Conservation (phyloP, 805 yeast species). For the Yamadazyma takamatsuzukensis region DNA sequence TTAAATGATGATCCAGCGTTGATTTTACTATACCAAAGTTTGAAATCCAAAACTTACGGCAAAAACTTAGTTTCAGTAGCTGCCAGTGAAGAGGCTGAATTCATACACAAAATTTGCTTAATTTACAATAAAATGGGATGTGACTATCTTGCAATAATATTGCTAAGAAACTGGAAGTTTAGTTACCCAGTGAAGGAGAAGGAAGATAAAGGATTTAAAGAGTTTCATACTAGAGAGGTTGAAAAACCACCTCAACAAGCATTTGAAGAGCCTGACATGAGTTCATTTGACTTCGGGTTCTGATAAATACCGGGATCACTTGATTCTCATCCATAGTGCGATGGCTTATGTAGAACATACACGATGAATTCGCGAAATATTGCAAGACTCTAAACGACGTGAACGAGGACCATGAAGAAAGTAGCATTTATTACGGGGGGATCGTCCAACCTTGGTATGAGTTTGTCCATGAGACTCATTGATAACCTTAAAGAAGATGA, state of each 20-base stretch:
- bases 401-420: too few relatives aligned
- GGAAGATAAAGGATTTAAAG: slow-evolving; percentile 3
- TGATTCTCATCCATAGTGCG: too few relatives aligned
- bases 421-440: slow-evolving; percentile 43
- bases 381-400: slow-evolving; percentile 13
- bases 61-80: slow-evolving; percentile 50
- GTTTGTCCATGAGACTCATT: slow-evolving; percentile 77
- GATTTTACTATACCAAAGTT: slow-evolving; percentile 56
- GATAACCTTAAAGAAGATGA: slow-evolving; percentile 51
- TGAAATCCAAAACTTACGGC: slow-evolving; percentile 51
- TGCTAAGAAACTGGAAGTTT: slow-evolving; percentile 61
- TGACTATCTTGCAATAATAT: slow-evolving; percentile 64
- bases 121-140: slow-evolving; percentile 90
- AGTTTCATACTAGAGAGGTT: slow-evolving; percentile 3
- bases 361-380: too few relatives aligned
- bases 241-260: slow-evolving; percentile 47
- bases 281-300: slow-evolving; percentile 54
- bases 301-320: too few relatives aligned
- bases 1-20: slow-evolving; percentile 81
- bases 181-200: slow-evolving; percentile 3
- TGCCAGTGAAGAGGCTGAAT: slow-evolving; percentile 53
- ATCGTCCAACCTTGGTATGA: slow-evolving; percentile 72
- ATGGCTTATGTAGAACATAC: too few relatives aligned
- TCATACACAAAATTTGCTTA: slow-evolving; percentile 57
- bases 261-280: slow-evolving; percentile 75